Percentiles rank a stretch among this genome's conserved stretches.
Conservation (phyloP, 495 filamentous ascomycete species). For the Aspergillus sparsus region DNA sequence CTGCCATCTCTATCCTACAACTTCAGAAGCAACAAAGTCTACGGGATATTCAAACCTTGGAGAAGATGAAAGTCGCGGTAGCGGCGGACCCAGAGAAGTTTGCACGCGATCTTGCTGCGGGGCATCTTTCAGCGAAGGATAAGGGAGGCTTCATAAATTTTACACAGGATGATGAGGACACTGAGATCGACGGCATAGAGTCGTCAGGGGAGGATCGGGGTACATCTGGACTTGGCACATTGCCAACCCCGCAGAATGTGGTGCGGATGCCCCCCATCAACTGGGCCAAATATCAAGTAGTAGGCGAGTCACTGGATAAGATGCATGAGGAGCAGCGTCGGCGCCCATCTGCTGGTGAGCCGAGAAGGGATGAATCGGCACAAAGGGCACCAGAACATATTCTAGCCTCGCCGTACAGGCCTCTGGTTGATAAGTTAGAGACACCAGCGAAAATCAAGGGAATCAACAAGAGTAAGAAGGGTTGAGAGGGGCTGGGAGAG, state of each 20-base stretch:
- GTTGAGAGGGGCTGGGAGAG: conserved; percentile 16
- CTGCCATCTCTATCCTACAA: conserved; percentile 79
- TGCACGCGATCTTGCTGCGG: conserved; percentile 58
- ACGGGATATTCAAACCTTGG: conserved; percentile 67
- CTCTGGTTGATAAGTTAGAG: conserved; percentile 65
- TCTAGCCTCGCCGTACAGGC: conserved; percentile 74
- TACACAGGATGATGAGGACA: conserved; percentile 41
- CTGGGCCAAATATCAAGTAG: conserved; percentile 86
- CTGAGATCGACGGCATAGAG: conserved; percentile 35
- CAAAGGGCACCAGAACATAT: conserved; percentile 55
- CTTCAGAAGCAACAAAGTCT: conserved; percentile 74
- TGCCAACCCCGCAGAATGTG: conserved; percentile 80
- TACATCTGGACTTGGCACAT: conserved; percentile 44
- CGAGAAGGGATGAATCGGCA: conserved; percentile 41
- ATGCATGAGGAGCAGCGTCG: conserved; percentile 75
- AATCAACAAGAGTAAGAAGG: conserved; percentile 40
- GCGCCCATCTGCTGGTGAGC: conserved; percentile 61
- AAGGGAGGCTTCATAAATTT: conserved; percentile 43
- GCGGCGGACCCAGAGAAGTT: conserved; percentile 69
- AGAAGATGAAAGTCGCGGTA: conserved; percentile 63
- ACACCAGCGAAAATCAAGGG: conserved; percentile 40
- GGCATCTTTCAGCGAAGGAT: conserved; percentile 49
- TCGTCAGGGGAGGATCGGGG: background rate
- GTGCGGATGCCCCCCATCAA: conserved; percentile 84
- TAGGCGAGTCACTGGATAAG: conserved; percentile 77